phyloP scores from a whole-genome alignment of 2,329 filamentous ascomycete species.

The Colletotrichum tanaceti region DNA sequence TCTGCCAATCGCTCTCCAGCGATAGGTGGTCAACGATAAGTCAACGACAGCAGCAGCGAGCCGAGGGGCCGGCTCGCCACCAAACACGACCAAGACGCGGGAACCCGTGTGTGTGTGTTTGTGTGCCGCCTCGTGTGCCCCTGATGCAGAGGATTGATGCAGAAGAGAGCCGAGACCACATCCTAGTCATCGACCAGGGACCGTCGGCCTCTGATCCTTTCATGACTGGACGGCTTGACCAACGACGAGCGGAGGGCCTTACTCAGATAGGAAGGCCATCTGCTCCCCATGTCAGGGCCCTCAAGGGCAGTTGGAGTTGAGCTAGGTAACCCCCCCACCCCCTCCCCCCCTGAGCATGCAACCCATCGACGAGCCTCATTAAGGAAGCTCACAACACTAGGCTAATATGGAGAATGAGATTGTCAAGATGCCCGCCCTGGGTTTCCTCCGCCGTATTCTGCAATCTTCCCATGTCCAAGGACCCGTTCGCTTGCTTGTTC shows the following conservation, averaged over 20 bases:
- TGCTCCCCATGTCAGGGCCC: conserved; percentile 17
- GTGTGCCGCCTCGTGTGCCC: no score
- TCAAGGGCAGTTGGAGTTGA: neutral
- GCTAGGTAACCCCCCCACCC: conserved; percentile 15
- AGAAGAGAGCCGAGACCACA: neutral
- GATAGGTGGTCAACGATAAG: conserved; percentile 14
- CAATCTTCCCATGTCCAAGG: conserved; percentile 31
- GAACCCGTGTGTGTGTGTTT: neutral
- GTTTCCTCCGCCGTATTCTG: conserved; percentile 10
- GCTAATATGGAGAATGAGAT: conserved; percentile 29
- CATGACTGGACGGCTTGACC: conserved; percentile 2
- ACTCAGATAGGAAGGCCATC: conserved; percentile 37
- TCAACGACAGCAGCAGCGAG: neutral
- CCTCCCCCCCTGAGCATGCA: no score
- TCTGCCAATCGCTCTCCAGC: conserved; percentile 28
- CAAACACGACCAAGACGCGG: neutral
- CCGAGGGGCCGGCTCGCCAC: conserved; percentile 15
- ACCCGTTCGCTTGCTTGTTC: conserved; percentile 14
- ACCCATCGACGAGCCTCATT: conserved; percentile 28
- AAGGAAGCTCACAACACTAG: conserved; percentile 32
- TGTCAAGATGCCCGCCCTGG: conserved; percentile 1
- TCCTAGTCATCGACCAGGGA: neutral
- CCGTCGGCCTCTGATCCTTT: conserved; percentile 1
- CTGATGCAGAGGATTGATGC: neutral
- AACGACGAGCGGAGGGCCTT: conserved; percentile 30